phyloP scores from a whole-genome alignment of 495 filamentous ascomycete genomes.

The Penicillium parvum region DNA sequence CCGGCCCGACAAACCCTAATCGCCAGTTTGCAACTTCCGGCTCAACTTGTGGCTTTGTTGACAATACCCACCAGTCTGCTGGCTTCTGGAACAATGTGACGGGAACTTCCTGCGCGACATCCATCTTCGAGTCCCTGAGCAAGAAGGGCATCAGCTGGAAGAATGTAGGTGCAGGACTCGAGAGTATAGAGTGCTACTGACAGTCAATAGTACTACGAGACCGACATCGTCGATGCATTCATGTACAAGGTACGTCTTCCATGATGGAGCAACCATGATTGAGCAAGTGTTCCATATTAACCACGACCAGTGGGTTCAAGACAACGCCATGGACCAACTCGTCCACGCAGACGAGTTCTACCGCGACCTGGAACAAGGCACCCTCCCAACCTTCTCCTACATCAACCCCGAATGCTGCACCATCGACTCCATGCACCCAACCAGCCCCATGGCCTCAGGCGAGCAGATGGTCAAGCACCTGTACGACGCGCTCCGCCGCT shows the following conservation, averaged over 20 bases:
- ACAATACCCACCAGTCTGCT: constrained; percentile 29
- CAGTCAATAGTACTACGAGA: constrained; percentile 36
- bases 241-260: constrained; percentile 31
- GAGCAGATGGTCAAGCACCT: constrained; percentile 47
- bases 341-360: constrained; percentile 40
- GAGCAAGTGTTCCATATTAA: constrained; percentile 2
- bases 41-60: constrained; percentile 31
- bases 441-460: constrained; percentile 38
- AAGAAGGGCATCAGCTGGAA: constrained; percentile 35
- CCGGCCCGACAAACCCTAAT: constrained; percentile 39
- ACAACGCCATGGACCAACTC: constrained; percentile 37
- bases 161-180: constrained; percentile 22
- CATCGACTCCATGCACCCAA: constrained; percentile 44
- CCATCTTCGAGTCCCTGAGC: constrained; percentile 32
- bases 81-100: constrained; percentile 35
- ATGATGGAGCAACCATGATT: too few species aligned
- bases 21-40: constrained; percentile 39
- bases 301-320: constrained; percentile 29
- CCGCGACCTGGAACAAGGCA: constrained; percentile 41
- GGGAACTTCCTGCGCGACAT: constrained; percentile 34
- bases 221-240: constrained; percentile 36
- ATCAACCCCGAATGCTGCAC: constrained; percentile 48
- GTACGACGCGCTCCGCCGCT: constrained; percentile 42
- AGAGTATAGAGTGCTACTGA: neutral
- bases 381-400: constrained; percentile 41